Base-by-base conservation (phyloP, 352 stramenopile species). In the Phytophthora foliorum region DNA sequence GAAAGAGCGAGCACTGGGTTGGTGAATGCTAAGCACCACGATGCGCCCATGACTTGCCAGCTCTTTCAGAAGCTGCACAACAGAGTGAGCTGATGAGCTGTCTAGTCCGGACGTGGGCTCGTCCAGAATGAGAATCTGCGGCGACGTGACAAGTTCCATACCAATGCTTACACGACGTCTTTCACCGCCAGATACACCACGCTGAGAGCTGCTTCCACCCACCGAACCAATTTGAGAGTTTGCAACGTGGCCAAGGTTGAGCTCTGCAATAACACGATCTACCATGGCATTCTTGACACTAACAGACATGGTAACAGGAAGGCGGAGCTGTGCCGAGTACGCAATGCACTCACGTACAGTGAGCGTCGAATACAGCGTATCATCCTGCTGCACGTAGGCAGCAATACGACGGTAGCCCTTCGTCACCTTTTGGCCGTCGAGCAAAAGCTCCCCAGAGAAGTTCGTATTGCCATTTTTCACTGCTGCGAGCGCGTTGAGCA, bases 151-250 rank as follows among this genome's bases (percentile, higher is more conserved):
- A 52, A 98, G 90, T 69, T 98, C 92, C 80, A 96, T 96, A 34
- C 90, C 93, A 64, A 98, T 97, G 39, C 82, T 95, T 25, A 97
- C 90, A 22, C 95, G 81, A 29, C 97, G 94, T 21, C 91, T 83
- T 72, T 98, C 95, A 8, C 94, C 95, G 21, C 95, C 94, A 48
- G 89, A 97, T 29, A 98, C 84, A n/a, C 96, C 94, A 46, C 95
- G 93, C 0, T 82, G 42, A 10, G 62, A 58, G 22, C 58, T 69
- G 24, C 24, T 42, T 17, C 67, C 67, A 27, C 42, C 44, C 11
- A 57, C 58, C 9, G 81, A 73, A 3, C 79, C 80, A 39, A 93
- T 88, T 5, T 79, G 77, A 21, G 78, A 69, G 53, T 89, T 62
- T 36, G 78, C 72, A 6, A 93, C 71, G 44, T 94, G 78, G 17